Evolutionary conservation across 306 rosid genomes (phyloP).

Genomic region (Lathyrus oleraceus): DNA sequence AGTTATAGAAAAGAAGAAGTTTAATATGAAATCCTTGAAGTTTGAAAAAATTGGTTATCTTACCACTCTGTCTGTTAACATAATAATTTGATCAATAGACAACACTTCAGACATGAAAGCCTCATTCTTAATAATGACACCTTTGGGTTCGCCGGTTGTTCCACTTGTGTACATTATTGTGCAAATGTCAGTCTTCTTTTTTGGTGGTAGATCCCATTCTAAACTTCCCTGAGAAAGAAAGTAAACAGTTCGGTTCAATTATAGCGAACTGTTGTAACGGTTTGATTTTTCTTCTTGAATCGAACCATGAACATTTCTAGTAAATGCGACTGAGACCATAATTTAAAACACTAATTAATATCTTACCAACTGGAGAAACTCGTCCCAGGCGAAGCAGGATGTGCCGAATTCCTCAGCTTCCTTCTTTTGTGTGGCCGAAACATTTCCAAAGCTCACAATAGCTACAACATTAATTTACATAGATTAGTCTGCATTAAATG

Average conservation of each 20-base stretch:
- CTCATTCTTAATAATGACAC: conserved; percentile 70
- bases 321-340: too few species aligned
- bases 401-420: conserved; percentile 79
- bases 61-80: conserved; percentile 81
- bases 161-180: conserved; percentile 98
- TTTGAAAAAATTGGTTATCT: conserved; percentile 19
- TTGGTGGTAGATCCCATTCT: conserved; percentile 64
- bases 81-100: conserved; percentile 72
- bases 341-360: background rate
- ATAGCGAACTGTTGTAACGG: too few species aligned
- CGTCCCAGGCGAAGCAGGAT: conserved; percentile 89
- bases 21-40: background rate
- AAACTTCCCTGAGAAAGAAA: conserved; percentile 57
- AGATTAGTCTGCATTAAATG: conserved; percentile 25
- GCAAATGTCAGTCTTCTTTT: conserved; percentile 64
- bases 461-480: conserved; percentile 50
- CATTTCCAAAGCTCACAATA: conserved; percentile 76
- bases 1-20: background rate
- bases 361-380: conserved; percentile 69
- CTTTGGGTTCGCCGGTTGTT: conserved; percentile 95
- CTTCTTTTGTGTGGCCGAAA: conserved; percentile 68
- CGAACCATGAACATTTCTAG: too few species aligned
- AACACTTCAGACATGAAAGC: conserved; percentile 83
- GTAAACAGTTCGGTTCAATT: background rate
- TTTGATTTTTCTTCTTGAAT: too few species aligned